Base-by-base conservation (phyloP, 78 protist species). In the Polysphondylium violaceum region DNA sequence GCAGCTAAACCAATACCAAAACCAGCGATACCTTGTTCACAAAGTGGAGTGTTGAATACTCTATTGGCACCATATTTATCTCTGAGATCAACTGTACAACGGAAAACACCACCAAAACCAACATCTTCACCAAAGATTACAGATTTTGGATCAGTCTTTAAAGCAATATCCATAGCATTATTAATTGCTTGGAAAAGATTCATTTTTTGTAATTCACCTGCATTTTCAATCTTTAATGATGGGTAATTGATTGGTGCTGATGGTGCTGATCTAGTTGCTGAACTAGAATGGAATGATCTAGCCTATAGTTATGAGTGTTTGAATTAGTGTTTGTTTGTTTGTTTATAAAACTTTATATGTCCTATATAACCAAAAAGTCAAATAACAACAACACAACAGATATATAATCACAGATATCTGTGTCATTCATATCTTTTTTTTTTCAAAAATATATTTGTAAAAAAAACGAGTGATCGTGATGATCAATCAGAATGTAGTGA, bases 81-180 rank as follows among this genome's bases (percentile, higher is more conserved):
- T 6, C 86, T 71, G 38, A 98, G 93, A 33, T 89, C 98, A 64
- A 81, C 69, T 9, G 99, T 58, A 76, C 96, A 91, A 35, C 99
- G 94, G 88, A 98, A 98, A n/a, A 98, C 99, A 90, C 99, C 99
- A 27, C 99, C 99, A 56, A 98, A 98, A 19, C 97, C 99, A 17
- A 98, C 99, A 73, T 98, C 99, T 35, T 98, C 99, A 31, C 99
- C 99, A 67, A 97, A 97, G 7, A 97, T 21, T 56, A 29, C 47
- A 17, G 97, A 93, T 17, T 78, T 68, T 35, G 60, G 47, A 76
- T 94, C 94, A 4, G 90, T 63, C 35, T 40, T 63, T 8, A 97
- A 64, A 1, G 98, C 94, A 50, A 76, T 61, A 40, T 81, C 76
- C 98, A 97, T 94, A 31, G 97, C 98, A 31, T 92, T 41, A 40